These are phyloP conservation scores for Chara braunii DNA, from an alignment of 139 green algal species.

Conservation along the genomic window DNA sequence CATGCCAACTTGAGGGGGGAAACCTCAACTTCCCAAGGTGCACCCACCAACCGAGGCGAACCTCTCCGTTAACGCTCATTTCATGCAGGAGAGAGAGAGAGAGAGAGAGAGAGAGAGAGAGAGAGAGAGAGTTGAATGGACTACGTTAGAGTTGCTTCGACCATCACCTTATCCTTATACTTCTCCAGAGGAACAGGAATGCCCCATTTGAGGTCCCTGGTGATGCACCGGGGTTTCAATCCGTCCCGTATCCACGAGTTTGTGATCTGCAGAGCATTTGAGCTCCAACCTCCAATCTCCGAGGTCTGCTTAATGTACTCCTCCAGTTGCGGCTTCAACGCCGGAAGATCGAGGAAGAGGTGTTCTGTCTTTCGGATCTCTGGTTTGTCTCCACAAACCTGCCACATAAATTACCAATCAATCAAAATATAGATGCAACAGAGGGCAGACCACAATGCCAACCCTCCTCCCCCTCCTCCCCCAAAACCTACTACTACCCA, in stretches of 20 bases:
- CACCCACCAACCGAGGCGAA: too few relatives aligned
- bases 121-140: too few relatives aligned
- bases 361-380: slow-evolving; percentile 71
- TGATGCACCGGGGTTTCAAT: slow-evolving; percentile 92
- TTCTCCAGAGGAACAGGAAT: slow-evolving; percentile 78
- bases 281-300: slow-evolving; percentile 30
- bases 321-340: slow-evolving; percentile 51
- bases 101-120: too few relatives aligned
- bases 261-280: slow-evolving; percentile 62
- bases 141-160: too few relatives aligned
- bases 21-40: too few relatives aligned
- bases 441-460: too few relatives aligned
- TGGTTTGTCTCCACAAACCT: slow-evolving; percentile 52
- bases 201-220: slow-evolving; percentile 92
- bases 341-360: slow-evolving; percentile 90
- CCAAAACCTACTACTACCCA: too few relatives aligned
- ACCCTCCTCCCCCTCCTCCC: too few relatives aligned
- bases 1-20: too few relatives aligned
- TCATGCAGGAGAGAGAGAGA: too few relatives aligned
- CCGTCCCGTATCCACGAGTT: slow-evolving; percentile 90
- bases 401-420: not conserved
- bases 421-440: not conserved
- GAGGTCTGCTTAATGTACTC: slow-evolving; percentile 26
- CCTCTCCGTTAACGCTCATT: too few relatives aligned
- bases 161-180: slow-evolving; percentile 76